Conservation (phyloP, 2,329 filamentous ascomycete species). For the Penicillium psychrosexuale region DNA sequence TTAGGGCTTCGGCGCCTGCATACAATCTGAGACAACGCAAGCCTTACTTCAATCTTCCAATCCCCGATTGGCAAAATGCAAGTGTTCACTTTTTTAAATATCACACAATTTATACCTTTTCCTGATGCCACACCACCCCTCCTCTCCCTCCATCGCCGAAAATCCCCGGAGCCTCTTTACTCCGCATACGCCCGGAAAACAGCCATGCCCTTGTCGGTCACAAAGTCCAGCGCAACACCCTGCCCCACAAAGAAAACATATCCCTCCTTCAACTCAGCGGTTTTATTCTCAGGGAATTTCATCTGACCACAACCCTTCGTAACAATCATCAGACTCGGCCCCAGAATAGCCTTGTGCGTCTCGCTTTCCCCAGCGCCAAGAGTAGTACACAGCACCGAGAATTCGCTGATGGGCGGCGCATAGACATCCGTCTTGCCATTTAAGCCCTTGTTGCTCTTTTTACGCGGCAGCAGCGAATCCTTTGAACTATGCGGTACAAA, state of each 20-base stretch:
- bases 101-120: neutral
- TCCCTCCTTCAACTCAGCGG: constrained; percentile 57
- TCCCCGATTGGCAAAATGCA: constrained; percentile 25
- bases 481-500: constrained; percentile 60
- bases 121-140: too few relatives aligned
- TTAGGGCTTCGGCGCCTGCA: neutral
- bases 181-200: constrained; percentile 49
- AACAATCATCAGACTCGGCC: constrained; percentile 63
- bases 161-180: constrained; percentile 14
- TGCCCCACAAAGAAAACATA: constrained; percentile 66
- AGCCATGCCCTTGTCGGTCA: constrained; percentile 44
- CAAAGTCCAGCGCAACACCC: constrained; percentile 50
- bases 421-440: constrained; percentile 63
- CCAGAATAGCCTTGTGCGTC: constrained; percentile 52
- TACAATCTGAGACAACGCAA: neutral
- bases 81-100: neutral
- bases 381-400: constrained; percentile 62
- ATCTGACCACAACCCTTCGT: constrained; percentile 59
- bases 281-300: constrained; percentile 51
- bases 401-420: constrained; percentile 67
- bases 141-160: neutral
- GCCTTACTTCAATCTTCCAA: neutral
- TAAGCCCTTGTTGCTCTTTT: constrained; percentile 51
- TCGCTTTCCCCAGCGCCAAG: constrained; percentile 60
- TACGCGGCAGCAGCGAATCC: constrained; percentile 55